Evolutionary conservation across 352 stramenopile species (phyloP), one percentile per base, ranked within the genome.

Genomic region (Globisporangium heterothallicum): DNA sequence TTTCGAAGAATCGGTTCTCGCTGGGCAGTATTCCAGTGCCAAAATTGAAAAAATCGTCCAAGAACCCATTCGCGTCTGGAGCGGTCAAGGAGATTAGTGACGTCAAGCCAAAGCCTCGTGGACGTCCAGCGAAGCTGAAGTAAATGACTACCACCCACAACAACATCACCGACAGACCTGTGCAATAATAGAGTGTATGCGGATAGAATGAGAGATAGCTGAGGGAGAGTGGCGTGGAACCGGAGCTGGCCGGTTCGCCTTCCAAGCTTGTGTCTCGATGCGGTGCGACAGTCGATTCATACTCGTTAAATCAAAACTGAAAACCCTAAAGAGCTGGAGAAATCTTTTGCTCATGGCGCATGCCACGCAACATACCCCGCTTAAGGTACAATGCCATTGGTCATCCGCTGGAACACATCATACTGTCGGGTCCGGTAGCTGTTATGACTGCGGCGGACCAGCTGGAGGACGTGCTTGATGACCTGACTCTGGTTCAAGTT

Each of bases 321-420:
- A 13, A 36, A 8, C 6, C 12, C 3, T 13, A 3, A 36, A 36
- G 9, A 36, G 6, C 3, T 2, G 16, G 6, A 8, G 1, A 36
- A 36, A 8, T n/a, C n/a, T n/a, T n/a, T n/a, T n/a, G n/a, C n/a
- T n/a, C n/a, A n/a, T n/a, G n/a, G n/a, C n/a, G n/a, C n/a, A n/a
- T n/a, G n/a, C n/a, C 14, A n/a, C 25, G 14, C 12, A 41, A 6
- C 42, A 22, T 18, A 6, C 19, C 18, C 8, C 24, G 29, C 14
- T 43, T 75, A 96, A 4, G 83, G 81, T 45, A 92, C 53, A 53
- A 97, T 97, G 48, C 87, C 86, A 59, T 97, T 97, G n/a, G 86
- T 96, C 61, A 95, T 86, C 50, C 86, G 83, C 64, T 97, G 88
- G 68, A 96, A 97, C 46, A 88, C 77, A 59, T 97, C 88, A 55